Percentiles rank a stretch among this genome's conserved stretches.
These are phyloP conservation scores for Medicago arabica DNA, from an alignment of 306 rosid genomes.

Conservation along the genomic window DNA sequence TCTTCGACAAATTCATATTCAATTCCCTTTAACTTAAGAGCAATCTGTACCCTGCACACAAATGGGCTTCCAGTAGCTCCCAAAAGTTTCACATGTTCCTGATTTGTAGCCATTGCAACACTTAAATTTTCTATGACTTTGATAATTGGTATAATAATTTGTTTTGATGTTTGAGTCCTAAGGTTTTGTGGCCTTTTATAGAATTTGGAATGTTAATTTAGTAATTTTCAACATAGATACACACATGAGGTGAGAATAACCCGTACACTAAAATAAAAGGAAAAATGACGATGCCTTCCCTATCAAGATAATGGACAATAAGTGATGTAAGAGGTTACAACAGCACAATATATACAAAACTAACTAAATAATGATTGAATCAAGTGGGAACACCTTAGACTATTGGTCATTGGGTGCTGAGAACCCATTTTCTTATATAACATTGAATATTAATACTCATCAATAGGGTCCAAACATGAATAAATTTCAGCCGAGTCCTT, in stretches of 20 bases:
- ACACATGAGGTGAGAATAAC: background rate
- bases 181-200: background rate
- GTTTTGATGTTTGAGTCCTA: background rate
- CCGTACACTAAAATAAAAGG: no score
- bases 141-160: background rate
- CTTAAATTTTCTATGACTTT: background rate
- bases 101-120: conserved; percentile 32
- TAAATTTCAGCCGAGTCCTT: no score
- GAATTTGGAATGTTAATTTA: background rate
- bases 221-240: background rate
- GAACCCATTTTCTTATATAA: no score
- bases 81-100: conserved; percentile 47
- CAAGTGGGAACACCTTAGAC: background rate
- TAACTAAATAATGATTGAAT: background rate
- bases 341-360: background rate
- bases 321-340: conserved; percentile 3
- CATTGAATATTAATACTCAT: no score
- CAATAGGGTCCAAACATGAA: no score
- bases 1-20: conserved; percentile 50
- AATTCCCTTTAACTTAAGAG: conserved; percentile 65
- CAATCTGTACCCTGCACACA: conserved; percentile 51
- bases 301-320: background rate
- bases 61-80: conserved; percentile 55
- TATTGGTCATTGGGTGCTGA: no score
- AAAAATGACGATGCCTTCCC: background rate